Conservation (phyloP, 31 red algal genomes). For the Bonnemaisonia californica region DNA sequence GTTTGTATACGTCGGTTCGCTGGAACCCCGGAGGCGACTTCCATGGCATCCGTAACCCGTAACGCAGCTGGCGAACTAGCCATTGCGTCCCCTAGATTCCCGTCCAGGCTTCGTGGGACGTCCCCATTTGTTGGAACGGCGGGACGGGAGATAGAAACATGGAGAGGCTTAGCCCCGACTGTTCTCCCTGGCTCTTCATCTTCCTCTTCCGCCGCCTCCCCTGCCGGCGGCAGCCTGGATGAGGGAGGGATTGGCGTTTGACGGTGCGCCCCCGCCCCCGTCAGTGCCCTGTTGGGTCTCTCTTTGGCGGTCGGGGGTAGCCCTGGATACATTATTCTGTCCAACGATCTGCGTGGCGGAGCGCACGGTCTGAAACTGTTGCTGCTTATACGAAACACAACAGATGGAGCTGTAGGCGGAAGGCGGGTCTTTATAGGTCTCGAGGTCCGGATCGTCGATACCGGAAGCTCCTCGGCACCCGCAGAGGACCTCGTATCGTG, state of each 20-base stretch:
- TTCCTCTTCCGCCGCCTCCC: slow-evolving; percentile 6
- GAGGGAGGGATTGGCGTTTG: slow-evolving; percentile 11
- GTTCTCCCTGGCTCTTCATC: background rate
- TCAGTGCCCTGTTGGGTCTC: slow-evolving; percentile 17
- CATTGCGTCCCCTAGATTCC: background rate
- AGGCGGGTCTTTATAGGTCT: too few species aligned
- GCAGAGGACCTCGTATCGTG: too few species aligned
- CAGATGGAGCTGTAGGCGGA: too few species aligned
- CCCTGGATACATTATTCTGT: slow-evolving; percentile 24
- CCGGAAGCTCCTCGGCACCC: too few species aligned
- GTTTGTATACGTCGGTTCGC: background rate
- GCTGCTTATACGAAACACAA: slow-evolving; percentile 1
- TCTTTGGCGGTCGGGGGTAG: slow-evolving; percentile 9
- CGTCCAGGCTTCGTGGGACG: slow-evolving; percentile 10
- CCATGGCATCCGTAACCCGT: slow-evolving; percentile 13
- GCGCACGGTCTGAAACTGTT: slow-evolving; percentile 22
- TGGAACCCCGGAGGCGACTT: background rate
- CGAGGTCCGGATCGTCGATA: too few species aligned
- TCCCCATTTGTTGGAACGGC: slow-evolving; percentile 15
- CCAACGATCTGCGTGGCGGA: slow-evolving; percentile 14
- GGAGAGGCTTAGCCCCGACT: background rate
- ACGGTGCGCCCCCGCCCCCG: background rate
- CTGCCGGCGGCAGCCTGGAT: background rate
- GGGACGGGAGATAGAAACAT: background rate
- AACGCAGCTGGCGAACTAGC: slow-evolving; percentile 19